Evolutionary conservation across 2,329 filamentous ascomycete species (phyloP).

Genomic region (Apiospora kogelbergensis): DNA sequence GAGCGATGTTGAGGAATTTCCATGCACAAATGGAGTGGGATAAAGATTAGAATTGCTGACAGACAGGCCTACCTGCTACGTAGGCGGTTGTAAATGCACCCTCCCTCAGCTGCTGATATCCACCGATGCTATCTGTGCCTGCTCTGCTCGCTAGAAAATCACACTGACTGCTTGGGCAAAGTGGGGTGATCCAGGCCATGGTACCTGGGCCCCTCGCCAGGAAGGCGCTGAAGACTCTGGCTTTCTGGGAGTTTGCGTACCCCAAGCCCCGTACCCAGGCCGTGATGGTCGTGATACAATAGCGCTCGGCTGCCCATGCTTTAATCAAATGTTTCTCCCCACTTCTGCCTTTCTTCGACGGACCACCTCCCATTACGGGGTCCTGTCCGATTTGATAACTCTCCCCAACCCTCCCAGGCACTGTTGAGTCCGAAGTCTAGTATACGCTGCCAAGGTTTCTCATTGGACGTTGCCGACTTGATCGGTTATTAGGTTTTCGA

Average conservation of each 20-base stretch:
- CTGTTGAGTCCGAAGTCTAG: background rate
- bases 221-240: background rate
- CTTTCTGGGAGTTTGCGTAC: too few relatives aligned
- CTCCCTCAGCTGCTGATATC: too few relatives aligned
- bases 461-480: background rate
- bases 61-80: background rate
- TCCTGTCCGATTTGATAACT: background rate
- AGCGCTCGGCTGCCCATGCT: slow-evolving; percentile 1
- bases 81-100: too few relatives aligned
- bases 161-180: background rate
- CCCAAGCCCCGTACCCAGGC: background rate
- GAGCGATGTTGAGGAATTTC: background rate
- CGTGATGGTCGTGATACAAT: background rate
- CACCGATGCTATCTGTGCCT: background rate
- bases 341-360: background rate
- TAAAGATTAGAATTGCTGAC: background rate
- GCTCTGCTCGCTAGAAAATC: background rate
- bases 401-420: background rate
- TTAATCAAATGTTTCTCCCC: background rate
- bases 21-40: background rate
- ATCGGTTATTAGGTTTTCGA: background rate
- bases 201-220: background rate
- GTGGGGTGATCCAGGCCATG: background rate
- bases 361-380: background rate
- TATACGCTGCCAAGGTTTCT: background rate